Percentiles rank a stretch among this genome's conserved stretches.
Evolutionary conservation across 73 alveolate species (phyloP).

Genomic region (Paramecium bursaria): DNA sequence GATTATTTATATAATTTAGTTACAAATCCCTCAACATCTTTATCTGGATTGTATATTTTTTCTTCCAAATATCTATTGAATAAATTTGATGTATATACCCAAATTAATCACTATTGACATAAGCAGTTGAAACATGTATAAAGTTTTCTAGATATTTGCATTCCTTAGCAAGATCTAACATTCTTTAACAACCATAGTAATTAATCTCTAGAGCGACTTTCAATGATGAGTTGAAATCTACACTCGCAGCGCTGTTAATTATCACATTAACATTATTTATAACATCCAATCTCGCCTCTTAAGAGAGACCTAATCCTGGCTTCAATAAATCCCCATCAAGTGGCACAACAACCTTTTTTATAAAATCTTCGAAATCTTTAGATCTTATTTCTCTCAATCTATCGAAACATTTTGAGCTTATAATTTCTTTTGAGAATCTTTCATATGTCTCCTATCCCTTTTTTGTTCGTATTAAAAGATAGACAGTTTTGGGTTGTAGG

Average conservation of each 20-base stretch:
- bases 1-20: conserved; percentile 60
- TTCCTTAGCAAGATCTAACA: conserved; percentile 77
- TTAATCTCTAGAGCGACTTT: conserved; percentile 80
- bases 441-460: conserved; percentile 72
- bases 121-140: conserved; percentile 80
- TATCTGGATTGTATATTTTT: conserved; percentile 75
- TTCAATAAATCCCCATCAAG: conserved; percentile 71
- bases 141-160: conserved; percentile 72
- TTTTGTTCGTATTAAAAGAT: conserved; percentile 73
- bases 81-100: too few species aligned
- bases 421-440: conserved; percentile 80
- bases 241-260: conserved; percentile 83
- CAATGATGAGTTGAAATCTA: conserved; percentile 78
- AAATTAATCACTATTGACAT: conserved; percentile 77
- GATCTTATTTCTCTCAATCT: conserved; percentile 74
- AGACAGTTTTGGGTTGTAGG: conserved; percentile 75
- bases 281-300: conserved; percentile 60
- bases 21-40: conserved; percentile 50
- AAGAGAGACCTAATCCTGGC: conserved; percentile 75
- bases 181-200: conserved; percentile 77
- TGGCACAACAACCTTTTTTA: conserved; percentile 72
- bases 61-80: too few species aligned
- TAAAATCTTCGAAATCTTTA: conserved; percentile 66
- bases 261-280: conserved; percentile 75
- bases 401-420: conserved; percentile 77